Evolutionary conservation across 2,329 filamentous ascomycete genomes (phyloP), one percentile per base, ranked within the genome.

Genomic region (Paraphoma chrysanthemicola): DNA sequence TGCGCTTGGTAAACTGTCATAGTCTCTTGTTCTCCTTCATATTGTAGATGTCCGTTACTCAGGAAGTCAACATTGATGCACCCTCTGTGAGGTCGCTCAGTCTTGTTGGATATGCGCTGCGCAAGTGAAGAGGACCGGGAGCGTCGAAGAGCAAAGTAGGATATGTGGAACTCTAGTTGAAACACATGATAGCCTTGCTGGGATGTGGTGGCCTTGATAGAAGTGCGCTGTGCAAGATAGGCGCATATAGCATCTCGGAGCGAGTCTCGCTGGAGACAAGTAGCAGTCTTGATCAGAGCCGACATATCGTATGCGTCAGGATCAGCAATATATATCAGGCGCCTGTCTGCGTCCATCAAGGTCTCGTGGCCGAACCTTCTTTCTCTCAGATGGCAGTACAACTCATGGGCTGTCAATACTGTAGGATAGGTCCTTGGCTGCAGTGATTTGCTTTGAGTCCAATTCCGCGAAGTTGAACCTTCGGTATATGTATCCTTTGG

Each of bases 131-230:
- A 18, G 4, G 23, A 23, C 23, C 23, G 23, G 5, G 23, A 23
- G 23, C 44, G 44, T n/a, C 48, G 38, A 30, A 53, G 14, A 23
- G 50, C 54, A 43, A 57, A 50, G 23, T 33, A 57, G 17, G 54
- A 50, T 11, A 57, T 31, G 31, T 57, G 54, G n/a, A 50, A 38
- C 42, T 51, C 50, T 10, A 57, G 23, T 6, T 44, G 54, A 18
- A 42, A 57, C 9, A 41, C 36, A 3, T 3, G 28, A 17, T 23
- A 23, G 23, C 17, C 47, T 42, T 11, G 47, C 53, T 30, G 18
- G 3, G 31, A 14, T 36, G 48, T 30, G 3, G 12, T 52, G 10
- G 46, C 18, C 41, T 48, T 48, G 11, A 52, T 17, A 9, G 49
- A 48, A 12, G 45, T 52, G 16, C 44, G 8, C 11, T 31, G 18